These are phyloP conservation scores for Paraconiothyrium sp. DNA, from an alignment of 2,329 filamentous ascomycete genomes.

Conservation along the genomic window DNA sequence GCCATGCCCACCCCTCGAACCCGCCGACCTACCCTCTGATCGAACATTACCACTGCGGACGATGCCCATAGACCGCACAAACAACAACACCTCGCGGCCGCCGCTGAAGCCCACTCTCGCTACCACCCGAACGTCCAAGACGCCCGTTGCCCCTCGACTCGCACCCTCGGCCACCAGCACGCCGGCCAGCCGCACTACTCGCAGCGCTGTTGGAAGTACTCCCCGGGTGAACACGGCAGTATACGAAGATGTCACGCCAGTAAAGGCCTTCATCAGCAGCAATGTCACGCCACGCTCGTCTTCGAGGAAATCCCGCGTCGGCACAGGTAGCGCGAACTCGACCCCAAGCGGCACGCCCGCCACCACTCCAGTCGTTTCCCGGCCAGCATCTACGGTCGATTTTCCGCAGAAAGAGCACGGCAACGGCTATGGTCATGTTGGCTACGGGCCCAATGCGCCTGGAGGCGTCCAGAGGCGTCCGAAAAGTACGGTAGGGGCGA, in stretches of 20 bases:
- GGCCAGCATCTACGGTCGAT: constrained; percentile 46
- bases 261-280: constrained; percentile 66
- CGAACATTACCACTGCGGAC: constrained; percentile 31
- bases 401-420: constrained; percentile 38
- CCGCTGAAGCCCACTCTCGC: constrained; percentile 76
- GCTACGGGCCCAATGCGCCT: constrained; percentile 32
- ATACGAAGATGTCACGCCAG: constrained; percentile 64
- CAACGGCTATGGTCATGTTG: constrained; percentile 32
- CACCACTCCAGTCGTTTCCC: constrained; percentile 47
- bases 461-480: constrained; percentile 39
- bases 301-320: constrained; percentile 70
- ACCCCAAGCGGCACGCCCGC: constrained; percentile 72
- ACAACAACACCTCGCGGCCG: constrained; percentile 64
- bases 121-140: constrained; percentile 64
- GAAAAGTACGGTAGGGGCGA: constrained; percentile 49
- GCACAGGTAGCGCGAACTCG: constrained; percentile 70
- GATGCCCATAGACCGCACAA: constrained; percentile 52
- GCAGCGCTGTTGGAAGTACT: constrained; percentile 39
- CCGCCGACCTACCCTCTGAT: constrained; percentile 27
- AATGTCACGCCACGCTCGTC: constrained; percentile 85
- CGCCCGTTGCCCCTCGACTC: constrained; percentile 68
- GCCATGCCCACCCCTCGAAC: constrained; percentile 40
- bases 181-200: constrained; percentile 37
- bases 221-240: constrained; percentile 45
- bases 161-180: constrained; percentile 53